Conservation (phyloP, 1,284 basidiomycete genomes). For the Ganoderma meredithae region DNA sequence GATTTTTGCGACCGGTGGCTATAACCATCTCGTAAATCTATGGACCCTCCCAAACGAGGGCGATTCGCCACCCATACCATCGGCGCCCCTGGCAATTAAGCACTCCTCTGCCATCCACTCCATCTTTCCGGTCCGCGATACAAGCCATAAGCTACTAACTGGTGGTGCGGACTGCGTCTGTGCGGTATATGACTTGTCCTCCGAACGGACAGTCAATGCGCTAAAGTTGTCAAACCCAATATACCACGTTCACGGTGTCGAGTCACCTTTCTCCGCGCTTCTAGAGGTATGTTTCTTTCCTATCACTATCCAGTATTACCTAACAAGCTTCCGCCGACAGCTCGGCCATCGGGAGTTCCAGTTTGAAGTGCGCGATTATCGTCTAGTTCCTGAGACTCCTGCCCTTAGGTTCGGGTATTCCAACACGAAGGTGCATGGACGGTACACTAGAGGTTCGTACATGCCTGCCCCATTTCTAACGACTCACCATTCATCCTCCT, state of each 20-base stretch:
- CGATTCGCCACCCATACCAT: constrained; percentile 39
- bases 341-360: constrained; percentile 59
- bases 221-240: constrained; percentile 53
- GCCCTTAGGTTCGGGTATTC: constrained; percentile 55
- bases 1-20: constrained; percentile 57
- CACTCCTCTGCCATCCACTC: constrained; percentile 54
- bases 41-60: constrained; percentile 48
- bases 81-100: constrained; percentile 46
- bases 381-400: constrained; percentile 42
- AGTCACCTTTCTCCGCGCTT: constrained; percentile 48
- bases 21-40: constrained; percentile 56
- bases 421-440: constrained; percentile 47
- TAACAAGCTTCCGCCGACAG: constrained; percentile 36
- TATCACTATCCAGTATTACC: constrained; percentile 3
- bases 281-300: constrained; percentile 48
- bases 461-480: not conserved
- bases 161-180: constrained; percentile 56
- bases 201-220: constrained; percentile 49
- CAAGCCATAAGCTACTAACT: constrained; percentile 55
- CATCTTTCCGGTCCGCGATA: constrained; percentile 51
- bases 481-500: not conserved
- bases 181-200: constrained; percentile 55
- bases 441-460: constrained; percentile 51
- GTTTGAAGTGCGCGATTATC: constrained; percentile 58
- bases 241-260: constrained; percentile 50